phyloP scores from a whole-genome alignment of 495 filamentous ascomycete genomes.

The Beverwykella pulmonaria region DNA sequence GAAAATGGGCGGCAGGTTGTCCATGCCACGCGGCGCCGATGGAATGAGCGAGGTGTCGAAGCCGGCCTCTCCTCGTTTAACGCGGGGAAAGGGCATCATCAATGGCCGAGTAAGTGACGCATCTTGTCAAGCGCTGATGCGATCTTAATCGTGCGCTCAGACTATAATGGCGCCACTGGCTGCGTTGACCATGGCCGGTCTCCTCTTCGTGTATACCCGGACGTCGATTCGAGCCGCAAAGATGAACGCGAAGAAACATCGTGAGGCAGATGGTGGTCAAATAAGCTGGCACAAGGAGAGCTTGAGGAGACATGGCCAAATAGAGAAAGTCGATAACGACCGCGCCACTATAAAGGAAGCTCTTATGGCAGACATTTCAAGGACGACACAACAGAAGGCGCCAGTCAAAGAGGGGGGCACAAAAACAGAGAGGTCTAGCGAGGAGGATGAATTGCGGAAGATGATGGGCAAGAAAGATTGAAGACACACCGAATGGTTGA shows the following conservation, averaged over 20 bases:
- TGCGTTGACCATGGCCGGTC: constrained; percentile 52
- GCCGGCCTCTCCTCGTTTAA: constrained; percentile 27
- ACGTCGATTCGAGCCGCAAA: constrained; percentile 52
- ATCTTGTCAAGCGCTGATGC: neutral
- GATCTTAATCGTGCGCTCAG: constrained; percentile 15
- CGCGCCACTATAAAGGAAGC: constrained; percentile 35
- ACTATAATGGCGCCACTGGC: constrained; percentile 48
- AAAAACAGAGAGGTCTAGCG: constrained; percentile 15
- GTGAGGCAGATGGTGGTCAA: constrained; percentile 46
- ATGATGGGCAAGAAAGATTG: constrained; percentile 31
- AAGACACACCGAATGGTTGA: neutral
- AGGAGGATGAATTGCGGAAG: constrained; percentile 29
- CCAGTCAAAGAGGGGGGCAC: neutral
- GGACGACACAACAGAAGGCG: constrained; percentile 6
- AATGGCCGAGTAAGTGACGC: constrained; percentile 34
- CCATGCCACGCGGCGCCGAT: constrained; percentile 37
- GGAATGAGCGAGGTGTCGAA: constrained; percentile 40
- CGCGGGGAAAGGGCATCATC: constrained; percentile 26
- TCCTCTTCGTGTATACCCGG: constrained; percentile 52
- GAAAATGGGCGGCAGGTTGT: constrained; percentile 45
- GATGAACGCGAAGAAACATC: constrained; percentile 46
- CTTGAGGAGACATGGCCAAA: constrained; percentile 42
- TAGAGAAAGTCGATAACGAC: constrained; percentile 41
- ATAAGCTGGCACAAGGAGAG: constrained; percentile 45
- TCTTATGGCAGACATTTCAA: constrained; percentile 24